A percentile compares a stretch with the other conserved stretches of the same genome.
Evolutionary conservation across 495 filamentous ascomycete genomes (phyloP).

Genomic region (Astrocystis sublimbata): DNA sequence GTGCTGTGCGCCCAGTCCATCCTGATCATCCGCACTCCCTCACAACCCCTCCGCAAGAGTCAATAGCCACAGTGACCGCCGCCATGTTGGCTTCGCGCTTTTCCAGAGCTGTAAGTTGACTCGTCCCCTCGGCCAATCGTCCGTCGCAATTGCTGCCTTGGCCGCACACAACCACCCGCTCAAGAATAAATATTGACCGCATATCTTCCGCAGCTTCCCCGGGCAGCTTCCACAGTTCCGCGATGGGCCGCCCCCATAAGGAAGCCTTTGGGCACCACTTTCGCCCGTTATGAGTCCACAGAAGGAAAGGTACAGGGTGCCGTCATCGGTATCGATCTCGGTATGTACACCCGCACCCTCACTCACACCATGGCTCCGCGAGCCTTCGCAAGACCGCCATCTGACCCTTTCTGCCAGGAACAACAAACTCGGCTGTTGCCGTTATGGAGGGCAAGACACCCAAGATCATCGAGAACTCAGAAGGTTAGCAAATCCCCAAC

Average conservation of each 20-base stretch:
- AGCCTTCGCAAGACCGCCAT: too few species aligned
- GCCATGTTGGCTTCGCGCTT: conserved; percentile 67
- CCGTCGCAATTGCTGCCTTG: conserved; percentile 18
- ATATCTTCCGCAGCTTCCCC: conserved; percentile 58
- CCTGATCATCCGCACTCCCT: conserved; percentile 28
- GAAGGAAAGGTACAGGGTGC: conserved; percentile 86
- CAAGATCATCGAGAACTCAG: conserved; percentile 96
- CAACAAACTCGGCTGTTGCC: conserved; percentile 97
- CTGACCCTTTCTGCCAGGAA: conserved; percentile 57
- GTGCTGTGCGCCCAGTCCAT: neutral
- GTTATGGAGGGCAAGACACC: conserved; percentile 96
- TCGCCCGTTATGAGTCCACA: conserved; percentile 74
- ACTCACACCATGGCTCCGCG: too few species aligned
- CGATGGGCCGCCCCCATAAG: conserved; percentile 61
- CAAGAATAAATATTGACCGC: conserved; percentile 25
- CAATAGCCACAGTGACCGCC: conserved; percentile 41
- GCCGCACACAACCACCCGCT: conserved; percentile 25
- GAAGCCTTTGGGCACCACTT: conserved; percentile 50
- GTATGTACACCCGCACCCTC: conserved; percentile 61
- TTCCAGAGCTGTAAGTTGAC: conserved; percentile 69
- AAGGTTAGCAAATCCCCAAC: conserved; percentile 80
- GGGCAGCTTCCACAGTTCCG: conserved; percentile 58
- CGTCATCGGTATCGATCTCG: conserved; percentile 98
- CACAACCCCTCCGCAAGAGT: conserved; percentile 1
- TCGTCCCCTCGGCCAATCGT: conserved; percentile 24